Evolutionary conservation across 2,329 filamentous ascomycete species (phyloP).

Genomic region (Dichotomopilus funicola): DNA sequence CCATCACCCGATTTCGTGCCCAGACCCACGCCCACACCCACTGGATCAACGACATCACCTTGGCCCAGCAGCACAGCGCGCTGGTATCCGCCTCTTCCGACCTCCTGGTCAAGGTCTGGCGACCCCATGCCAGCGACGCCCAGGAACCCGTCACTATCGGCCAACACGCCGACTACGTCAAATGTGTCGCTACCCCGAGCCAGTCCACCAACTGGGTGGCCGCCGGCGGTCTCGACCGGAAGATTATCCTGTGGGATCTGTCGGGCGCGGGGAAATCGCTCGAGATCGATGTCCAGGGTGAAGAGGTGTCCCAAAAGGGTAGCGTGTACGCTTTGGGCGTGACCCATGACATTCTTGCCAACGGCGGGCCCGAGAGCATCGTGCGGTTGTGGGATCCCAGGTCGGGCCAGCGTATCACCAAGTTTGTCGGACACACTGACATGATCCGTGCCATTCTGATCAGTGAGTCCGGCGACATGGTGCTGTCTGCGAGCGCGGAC

Average conservation of each 20-base stretch:
- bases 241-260: slow-evolving; percentile 89
- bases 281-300: slow-evolving; percentile 76
- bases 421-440: slow-evolving; percentile 94
- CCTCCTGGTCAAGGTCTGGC: slow-evolving; percentile 87
- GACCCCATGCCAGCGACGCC: slow-evolving; percentile 61
- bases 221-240: slow-evolving; percentile 86
- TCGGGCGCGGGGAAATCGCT: slow-evolving; percentile 79
- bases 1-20: slow-evolving; percentile 52
- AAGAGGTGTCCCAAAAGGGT: slow-evolving; percentile 81
- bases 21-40: slow-evolving; percentile 76
- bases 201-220: slow-evolving; percentile 72
- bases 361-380: slow-evolving; percentile 88
- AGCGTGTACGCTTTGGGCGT: slow-evolving; percentile 88
- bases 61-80: slow-evolving; percentile 70
- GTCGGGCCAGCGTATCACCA: slow-evolving; percentile 84
- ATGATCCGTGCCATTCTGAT: slow-evolving; percentile 88
- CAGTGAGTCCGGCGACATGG: slow-evolving; percentile 79
- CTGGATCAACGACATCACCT: slow-evolving; percentile 89
- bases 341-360: slow-evolving; percentile 74
- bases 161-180: slow-evolving; percentile 92
- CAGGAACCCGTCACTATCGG: slow-evolving; percentile 75
- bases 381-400: slow-evolving; percentile 88
- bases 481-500: slow-evolving; percentile 91
- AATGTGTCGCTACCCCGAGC: slow-evolving; percentile 74
- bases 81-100: slow-evolving; percentile 91